Conservation (phyloP, 1,284 basidiomycete species). For the Sporisorium scitamineum region DNA sequence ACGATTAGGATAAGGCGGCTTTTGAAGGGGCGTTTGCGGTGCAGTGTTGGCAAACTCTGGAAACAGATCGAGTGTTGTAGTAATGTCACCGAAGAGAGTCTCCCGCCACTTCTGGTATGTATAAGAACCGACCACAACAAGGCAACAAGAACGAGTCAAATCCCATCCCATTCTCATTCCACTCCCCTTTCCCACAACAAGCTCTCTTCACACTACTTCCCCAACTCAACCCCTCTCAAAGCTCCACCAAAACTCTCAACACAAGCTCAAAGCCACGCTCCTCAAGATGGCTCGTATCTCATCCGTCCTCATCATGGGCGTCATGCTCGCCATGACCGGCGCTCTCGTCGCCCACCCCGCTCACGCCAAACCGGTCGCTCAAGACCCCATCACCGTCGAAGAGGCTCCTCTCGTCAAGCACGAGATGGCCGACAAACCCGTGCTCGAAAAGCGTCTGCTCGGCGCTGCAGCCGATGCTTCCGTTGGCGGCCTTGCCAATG, state of each 20-base stretch:
- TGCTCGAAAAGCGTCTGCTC: conserved; percentile 6
- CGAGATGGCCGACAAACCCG: background rate
- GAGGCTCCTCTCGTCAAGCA: background rate
- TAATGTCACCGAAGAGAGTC: background rate
- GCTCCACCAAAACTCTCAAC: conserved; percentile 1
- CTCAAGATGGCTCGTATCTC: conserved; percentile 35
- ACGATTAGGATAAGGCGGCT: background rate
- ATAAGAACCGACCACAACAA: conserved; percentile 15
- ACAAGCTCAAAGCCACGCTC: background rate
- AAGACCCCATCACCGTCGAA: background rate
- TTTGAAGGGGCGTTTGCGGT: background rate
- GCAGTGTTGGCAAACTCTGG: background rate
- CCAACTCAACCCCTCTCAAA: background rate
- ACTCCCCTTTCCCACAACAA: background rate
- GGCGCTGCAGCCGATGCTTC: conserved; percentile 5
- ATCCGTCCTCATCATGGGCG: conserved; percentile 19
- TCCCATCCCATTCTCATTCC: conserved; percentile 7
- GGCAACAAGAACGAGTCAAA: background rate
- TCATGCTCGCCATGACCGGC: conserved; percentile 34
- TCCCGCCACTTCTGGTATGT: background rate
- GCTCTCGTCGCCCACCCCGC: conserved; percentile 10
- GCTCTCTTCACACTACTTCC: background rate
- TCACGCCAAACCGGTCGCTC: conserved; percentile 6
- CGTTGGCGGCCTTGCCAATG: background rate
- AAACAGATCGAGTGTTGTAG: background rate